Conservation (phyloP, 2,329 filamentous ascomycete genomes). For the Paecilomyces sp. region DNA sequence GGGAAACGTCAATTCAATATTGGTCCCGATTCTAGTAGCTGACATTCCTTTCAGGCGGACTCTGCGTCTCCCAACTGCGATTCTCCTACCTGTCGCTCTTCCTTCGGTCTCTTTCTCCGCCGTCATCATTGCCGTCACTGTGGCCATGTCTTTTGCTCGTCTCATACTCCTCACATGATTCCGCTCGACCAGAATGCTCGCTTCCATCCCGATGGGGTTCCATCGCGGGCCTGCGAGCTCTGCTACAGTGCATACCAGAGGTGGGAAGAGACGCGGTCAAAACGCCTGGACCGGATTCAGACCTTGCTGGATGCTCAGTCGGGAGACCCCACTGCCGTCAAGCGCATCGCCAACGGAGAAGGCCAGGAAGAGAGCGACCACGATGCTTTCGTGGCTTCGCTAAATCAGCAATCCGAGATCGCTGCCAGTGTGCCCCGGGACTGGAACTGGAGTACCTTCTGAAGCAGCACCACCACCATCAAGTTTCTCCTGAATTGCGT, state of each 20-base stretch:
- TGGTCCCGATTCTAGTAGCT: background rate
- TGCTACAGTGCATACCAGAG: slow-evolving; percentile 53
- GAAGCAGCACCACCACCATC: slow-evolving; percentile 12
- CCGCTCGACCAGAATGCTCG: slow-evolving; percentile 58
- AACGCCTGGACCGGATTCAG: slow-evolving; percentile 47
- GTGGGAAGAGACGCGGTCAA: slow-evolving; percentile 45
- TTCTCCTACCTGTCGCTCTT: slow-evolving; percentile 49
- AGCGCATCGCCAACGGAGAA: background rate
- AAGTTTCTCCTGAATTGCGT: background rate
- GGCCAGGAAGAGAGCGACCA: slow-evolving; percentile 14
- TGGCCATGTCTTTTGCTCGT: slow-evolving; percentile 57
- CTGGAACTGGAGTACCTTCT: slow-evolving; percentile 60
- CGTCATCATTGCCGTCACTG: slow-evolving; percentile 62
- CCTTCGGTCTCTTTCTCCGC: slow-evolving; percentile 55
- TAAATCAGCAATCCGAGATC: slow-evolving; percentile 33
- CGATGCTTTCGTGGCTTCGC: slow-evolving; percentile 7
- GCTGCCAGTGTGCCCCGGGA: slow-evolving; percentile 51
- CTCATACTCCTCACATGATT: slow-evolving; percentile 50
- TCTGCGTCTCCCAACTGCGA: slow-evolving; percentile 50
- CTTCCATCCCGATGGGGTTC: slow-evolving; percentile 53
- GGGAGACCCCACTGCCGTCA: background rate
- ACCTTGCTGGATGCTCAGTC: slow-evolving; percentile 20
- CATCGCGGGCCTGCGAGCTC: slow-evolving; percentile 53
- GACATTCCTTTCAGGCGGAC: slow-evolving; percentile 42
- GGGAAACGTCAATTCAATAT: background rate